Percentiles rank a stretch among this genome's conserved stretches.
phyloP scores from a whole-genome alignment of 331 rosid species.

The Ulmus americana region DNA sequence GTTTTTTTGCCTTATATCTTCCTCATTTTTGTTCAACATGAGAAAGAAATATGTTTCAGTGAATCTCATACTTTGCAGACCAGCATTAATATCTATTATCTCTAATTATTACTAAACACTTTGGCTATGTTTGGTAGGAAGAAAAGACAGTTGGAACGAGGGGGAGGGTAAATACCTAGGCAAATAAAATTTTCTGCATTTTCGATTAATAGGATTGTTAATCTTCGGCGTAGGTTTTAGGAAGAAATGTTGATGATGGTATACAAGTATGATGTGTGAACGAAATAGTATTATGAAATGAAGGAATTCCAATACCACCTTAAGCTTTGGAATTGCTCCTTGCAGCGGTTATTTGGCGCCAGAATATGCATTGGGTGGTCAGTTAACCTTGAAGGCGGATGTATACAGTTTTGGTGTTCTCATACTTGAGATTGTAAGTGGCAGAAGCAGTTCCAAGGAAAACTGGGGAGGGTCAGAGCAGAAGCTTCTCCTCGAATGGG shows the following conservation, averaged over 20 bases:
- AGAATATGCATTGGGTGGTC: constrained; percentile 93
- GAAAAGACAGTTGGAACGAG: too few species aligned
- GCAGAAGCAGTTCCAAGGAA: constrained; percentile 56
- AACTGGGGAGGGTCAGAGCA: constrained; percentile 46
- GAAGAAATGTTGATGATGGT: too few species aligned
- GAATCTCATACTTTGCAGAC: background rate
- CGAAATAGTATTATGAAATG: background rate
- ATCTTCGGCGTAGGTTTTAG: too few species aligned
- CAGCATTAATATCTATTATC: background rate
- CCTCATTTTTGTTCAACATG: background rate
- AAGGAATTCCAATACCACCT: background rate
- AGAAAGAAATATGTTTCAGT: background rate
- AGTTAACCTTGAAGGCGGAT: constrained; percentile 80
- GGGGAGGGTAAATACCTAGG: too few species aligned
- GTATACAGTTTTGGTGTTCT: constrained; percentile 92
- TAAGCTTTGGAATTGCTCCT: constrained; percentile 25
- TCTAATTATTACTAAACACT: too few species aligned
- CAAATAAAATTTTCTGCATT: too few species aligned
- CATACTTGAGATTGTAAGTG: constrained; percentile 67
- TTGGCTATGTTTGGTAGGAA: too few species aligned
- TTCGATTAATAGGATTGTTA: too few species aligned
- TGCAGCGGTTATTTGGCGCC: constrained; percentile 95
- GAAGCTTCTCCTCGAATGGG: constrained; percentile 74
- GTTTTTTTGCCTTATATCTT: constrained; percentile 9
- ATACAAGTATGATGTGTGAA: too few species aligned